Percentiles rank a stretch among this genome's conserved stretches.
These are phyloP conservation scores for Pythium folliculosum DNA, from an alignment of 352 stramenopile genomes.

Conservation along the genomic window DNA sequence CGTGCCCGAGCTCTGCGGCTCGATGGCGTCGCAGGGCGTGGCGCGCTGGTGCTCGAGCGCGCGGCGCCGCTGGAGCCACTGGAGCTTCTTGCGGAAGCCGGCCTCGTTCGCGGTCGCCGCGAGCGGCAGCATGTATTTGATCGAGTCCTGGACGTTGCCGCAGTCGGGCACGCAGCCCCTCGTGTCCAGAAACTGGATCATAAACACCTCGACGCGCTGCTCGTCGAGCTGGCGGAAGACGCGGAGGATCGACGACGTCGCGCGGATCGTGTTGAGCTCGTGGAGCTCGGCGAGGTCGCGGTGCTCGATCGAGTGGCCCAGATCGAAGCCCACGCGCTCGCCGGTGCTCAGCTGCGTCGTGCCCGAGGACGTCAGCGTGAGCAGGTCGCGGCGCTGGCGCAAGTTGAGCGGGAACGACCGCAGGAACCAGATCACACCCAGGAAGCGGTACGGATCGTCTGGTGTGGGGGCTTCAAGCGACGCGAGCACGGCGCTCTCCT, in stretches of 20 bases:
- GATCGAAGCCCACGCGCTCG: constrained; percentile 49
- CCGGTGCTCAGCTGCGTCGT: constrained; percentile 23
- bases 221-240: constrained; percentile 49
- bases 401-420: constrained; percentile 36
- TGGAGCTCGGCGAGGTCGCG: constrained; percentile 44
- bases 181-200: constrained; percentile 37
- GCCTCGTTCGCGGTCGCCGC: constrained; percentile 17
- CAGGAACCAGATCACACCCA: constrained; percentile 37
- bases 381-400: constrained; percentile 37
- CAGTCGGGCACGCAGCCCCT: constrained; percentile 8
- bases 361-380: constrained; percentile 23
- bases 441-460: constrained; percentile 40
- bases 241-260: constrained; percentile 35
- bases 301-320: constrained; percentile 55
- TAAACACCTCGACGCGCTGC: constrained; percentile 48
- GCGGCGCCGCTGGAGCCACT: constrained; percentile 37
- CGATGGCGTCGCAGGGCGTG: constrained; percentile 2
- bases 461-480: constrained; percentile 29
- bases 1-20: constrained; percentile 9
- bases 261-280: constrained; percentile 40
- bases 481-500: constrained; percentile 35
- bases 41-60: not conserved
- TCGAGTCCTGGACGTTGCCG: constrained; percentile 31
- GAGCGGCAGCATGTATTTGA: constrained; percentile 25
- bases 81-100: constrained; percentile 53